Base-by-base conservation (phyloP, 495 filamentous ascomycete species). In the Geopyxis carbonaria region DNA sequence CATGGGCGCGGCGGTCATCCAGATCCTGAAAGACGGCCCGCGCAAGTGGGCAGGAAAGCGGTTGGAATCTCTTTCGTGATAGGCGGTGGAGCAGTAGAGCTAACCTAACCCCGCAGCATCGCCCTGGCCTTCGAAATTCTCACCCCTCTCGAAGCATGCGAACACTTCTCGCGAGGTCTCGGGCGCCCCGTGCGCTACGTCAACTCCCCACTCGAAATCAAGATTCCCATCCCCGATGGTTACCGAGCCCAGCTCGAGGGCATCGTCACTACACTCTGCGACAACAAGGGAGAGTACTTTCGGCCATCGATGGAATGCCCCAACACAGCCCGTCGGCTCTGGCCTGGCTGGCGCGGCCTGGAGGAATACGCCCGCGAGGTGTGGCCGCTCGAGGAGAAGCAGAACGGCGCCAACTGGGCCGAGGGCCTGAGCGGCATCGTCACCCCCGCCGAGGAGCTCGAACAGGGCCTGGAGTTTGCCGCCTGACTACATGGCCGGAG, bases 361-460 rank as follows among this genome's bases (percentile, higher is more conserved):
- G 85, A 95, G 51, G 89, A 95, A 57, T 97, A 95, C 59, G 89
- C 87, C 20, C 69, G 82, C 15, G 89, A 97, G 51, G 85, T 91
- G 0, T 97, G 94, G 51, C 85, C 84, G 0, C 65, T 93, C 2
- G 89, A 97, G 59, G 89, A 97, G 62, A 74, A 80, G 43, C 79
- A 83, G 2, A 94, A 97, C 59, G 89, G 87, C 4, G 62, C 86
- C 49, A 76, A 76, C 16, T 97, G 89, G 89, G 29, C 38, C n/a
- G 38, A 31, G 16, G 38, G 38, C 2, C 8, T 31, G 1, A 16
- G 28, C 23, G 38, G 38, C 3, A 13, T 41, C 19, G 38, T 41
- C 14, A 41, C 38, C 15, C 38, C 38, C 7, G 38, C 38, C 13
- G 38, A 41, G 28, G 38, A 41, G 19, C 20, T 41, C 10, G 38